These are phyloP conservation scores for Phoma sp. DNA, from an alignment of 2,329 filamentous ascomycete genomes.

Conservation along the genomic window DNA sequence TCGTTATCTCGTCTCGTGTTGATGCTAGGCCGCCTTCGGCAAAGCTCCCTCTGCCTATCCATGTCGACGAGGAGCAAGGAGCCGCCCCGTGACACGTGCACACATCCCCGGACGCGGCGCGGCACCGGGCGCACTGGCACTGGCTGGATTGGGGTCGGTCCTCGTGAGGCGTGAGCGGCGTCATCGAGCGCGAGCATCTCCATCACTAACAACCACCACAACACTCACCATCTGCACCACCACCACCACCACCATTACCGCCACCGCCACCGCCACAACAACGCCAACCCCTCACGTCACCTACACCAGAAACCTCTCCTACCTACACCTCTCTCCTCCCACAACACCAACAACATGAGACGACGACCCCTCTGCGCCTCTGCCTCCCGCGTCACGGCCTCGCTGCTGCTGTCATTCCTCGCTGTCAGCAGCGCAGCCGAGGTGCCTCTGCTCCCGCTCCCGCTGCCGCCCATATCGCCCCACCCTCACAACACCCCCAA, in stretches of 20 bases:
- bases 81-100: slow-evolving; percentile 3
- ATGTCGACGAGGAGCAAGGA: not conserved
- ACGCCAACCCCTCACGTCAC: no score
- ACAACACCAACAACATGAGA: slow-evolving; percentile 30
- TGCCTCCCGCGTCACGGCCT: slow-evolving; percentile 67
- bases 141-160: no score
- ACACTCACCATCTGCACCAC: no score
- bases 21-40: slow-evolving; percentile 12
- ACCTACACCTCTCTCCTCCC: no score
- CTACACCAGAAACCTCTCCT: no score
- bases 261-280: no score
- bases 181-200: slow-evolving; percentile 13
- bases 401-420: slow-evolving; percentile 70
- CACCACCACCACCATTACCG: not conserved
- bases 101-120: not conserved
- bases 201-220: not conserved
- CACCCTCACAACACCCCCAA: slow-evolving; percentile 28
- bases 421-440: slow-evolving; percentile 58
- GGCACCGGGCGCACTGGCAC: slow-evolving; percentile 4
- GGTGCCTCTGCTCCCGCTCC: slow-evolving; percentile 33
- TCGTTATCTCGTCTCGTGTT: slow-evolving; percentile 8
- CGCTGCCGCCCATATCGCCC: slow-evolving; percentile 31
- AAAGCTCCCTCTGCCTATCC: slow-evolving; percentile 5
- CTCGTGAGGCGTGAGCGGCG: slow-evolving; percentile 4
- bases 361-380: slow-evolving; percentile 54